phyloP scores from a whole-genome alignment of 139 green algal genomes.

The Picochlorum sp. region DNA sequence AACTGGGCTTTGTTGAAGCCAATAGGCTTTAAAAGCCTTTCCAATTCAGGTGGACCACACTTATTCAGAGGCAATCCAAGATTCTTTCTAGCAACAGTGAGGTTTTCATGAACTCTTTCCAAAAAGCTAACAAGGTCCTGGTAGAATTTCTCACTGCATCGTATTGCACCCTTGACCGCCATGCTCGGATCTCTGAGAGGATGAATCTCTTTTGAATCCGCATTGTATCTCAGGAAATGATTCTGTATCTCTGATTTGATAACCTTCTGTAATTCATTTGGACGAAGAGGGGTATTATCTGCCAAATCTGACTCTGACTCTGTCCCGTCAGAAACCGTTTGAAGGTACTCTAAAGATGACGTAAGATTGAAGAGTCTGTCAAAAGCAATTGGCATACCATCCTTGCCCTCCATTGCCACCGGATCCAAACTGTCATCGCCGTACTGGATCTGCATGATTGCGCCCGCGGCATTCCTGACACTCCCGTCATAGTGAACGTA shows the following conservation, averaged over 20 bases:
- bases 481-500: conserved; percentile 88
- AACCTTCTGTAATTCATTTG: neutral
- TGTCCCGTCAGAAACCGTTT: neutral
- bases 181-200: conserved; percentile 1
- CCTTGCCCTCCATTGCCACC: conserved; percentile 78
- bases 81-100: conserved; percentile 22
- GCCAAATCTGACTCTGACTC: neutral
- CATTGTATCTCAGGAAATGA: neutral
- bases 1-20: conserved; percentile 56
- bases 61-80: conserved; percentile 40
- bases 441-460: conserved; percentile 82
- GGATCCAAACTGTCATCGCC: conserved; percentile 93
- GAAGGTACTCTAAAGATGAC: conserved; percentile 1
- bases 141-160: conserved; percentile 8
- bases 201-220: neutral
- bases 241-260: neutral
- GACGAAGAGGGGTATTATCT: neutral
- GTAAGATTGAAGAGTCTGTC: conserved; percentile 37
- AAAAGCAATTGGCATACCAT: conserved; percentile 63
- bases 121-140: conserved; percentile 10
- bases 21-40: conserved; percentile 49
- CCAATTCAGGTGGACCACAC: conserved; percentile 30
- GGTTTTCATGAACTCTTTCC: neutral
- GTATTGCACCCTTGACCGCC: conserved; percentile 1
- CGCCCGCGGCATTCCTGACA: conserved; percentile 76